Base-by-base conservation (phyloP, 2,329 filamentous ascomycete species). In the Corniculantispora saksenae region DNA sequence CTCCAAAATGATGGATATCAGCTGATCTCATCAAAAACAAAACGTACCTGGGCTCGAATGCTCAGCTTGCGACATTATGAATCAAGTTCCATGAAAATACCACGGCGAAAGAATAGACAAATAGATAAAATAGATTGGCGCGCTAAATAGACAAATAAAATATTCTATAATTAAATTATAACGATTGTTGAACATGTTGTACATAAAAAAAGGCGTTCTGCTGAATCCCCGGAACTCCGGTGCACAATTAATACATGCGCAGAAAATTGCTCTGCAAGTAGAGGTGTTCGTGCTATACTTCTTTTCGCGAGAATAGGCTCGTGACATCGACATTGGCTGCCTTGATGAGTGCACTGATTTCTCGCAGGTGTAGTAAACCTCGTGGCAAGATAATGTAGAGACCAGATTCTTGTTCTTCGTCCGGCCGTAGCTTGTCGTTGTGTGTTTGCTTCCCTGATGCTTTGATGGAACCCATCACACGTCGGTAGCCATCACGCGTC, bases 351-450 rank as follows among this genome's bases (percentile, higher is more conserved):
- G 68, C 69, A 2, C 67, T 66, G 1, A 67, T 61, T 53, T 70
- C 67, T 38, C 66, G 61, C 2, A 69, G 13, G 19, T 67, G 67
- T 15, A 69, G 54, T 6, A 63, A 13, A 5, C 66, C 61, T 6
- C 51, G 58, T 2, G 69, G 69, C 7, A 70, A 61, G 10, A 69
- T 67, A 29, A 70, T 68, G 63, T 70, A 67, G 7, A 70, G 58
- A 17, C 61, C 62, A 1, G 67, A 68, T 32, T 65, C 64, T 19
- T 64, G 65, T 1, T 55, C 47, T n/a, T 68, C 67, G 38, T 70
- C 68, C 1, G 68, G 69, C 38, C 67, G 63, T 38, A 70, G 69
- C 50, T 70, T 70, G 56, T 70, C 68, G 63, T 68, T 65, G 60
- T 70, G 69, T 10, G 66, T 61, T 35, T 66, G 66, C 50, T 70